Conservation (phyloP, 148 eudicot genomes). For the Fagopyrum homotropicum region DNA sequence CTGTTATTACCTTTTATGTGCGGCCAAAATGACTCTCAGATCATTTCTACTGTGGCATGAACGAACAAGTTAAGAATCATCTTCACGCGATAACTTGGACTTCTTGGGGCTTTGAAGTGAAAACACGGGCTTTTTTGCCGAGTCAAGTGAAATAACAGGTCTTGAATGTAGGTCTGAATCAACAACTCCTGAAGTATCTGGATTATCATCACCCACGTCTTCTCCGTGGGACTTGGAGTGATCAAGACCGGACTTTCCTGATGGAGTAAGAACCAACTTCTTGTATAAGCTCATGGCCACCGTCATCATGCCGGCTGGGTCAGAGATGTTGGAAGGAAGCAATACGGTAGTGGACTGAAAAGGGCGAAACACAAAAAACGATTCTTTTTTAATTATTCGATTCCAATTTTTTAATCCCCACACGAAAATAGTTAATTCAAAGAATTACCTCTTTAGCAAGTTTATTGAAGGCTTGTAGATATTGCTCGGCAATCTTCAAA, state of each 20-base stretch:
- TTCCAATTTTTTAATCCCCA: background rate
- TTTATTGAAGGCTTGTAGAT: constrained; percentile 65
- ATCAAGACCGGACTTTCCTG: background rate
- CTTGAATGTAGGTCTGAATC: background rate
- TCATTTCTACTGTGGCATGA: background rate
- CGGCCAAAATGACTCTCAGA: background rate
- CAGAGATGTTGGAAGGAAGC: constrained; percentile 48
- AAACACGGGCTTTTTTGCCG: constrained; percentile 7
- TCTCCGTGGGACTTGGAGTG: background rate
- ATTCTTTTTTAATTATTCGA: background rate
- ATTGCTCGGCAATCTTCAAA: constrained; percentile 77
- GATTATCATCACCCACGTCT: background rate
- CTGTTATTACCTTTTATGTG: background rate
- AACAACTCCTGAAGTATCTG: background rate
- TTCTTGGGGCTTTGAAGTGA: constrained; percentile 16
- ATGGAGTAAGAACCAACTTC: constrained; percentile 27
- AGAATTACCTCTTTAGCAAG: constrained; percentile 68
- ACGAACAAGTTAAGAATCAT: background rate
- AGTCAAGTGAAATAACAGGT: background rate
- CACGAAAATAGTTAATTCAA: background rate
- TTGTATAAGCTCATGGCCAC: constrained; percentile 56
- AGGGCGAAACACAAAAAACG: background rate
- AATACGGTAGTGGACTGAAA: constrained; percentile 61
- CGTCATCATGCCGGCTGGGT: constrained; percentile 59
- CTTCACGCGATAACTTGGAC: background rate